phyloP scores from a whole-genome alignment of 257 asterid genomes.

The Lavandula angustifolia region DNA sequence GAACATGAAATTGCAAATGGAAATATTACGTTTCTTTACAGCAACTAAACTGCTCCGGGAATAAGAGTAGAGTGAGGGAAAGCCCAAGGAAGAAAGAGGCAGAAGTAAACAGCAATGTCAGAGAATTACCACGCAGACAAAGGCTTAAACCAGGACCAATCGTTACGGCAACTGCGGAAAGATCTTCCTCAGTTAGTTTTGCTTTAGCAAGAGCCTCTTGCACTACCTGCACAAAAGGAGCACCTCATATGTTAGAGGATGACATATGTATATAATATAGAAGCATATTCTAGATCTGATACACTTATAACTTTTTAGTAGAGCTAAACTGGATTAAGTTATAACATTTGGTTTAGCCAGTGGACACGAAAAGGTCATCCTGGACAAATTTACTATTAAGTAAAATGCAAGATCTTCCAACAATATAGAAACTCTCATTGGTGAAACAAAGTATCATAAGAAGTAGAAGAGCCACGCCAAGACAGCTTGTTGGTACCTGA shows the following conservation, averaged over 20 bases:
- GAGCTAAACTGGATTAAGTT: not conserved
- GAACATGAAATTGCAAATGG: not conserved
- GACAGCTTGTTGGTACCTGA: constrained; percentile 54
- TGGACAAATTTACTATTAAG: not conserved
- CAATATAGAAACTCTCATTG: not conserved
- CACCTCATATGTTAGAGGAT: constrained; percentile 20
- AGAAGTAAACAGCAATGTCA: not conserved
- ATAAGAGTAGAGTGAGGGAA: constrained; percentile 3
- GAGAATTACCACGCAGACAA: constrained; percentile 80
- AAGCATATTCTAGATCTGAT: not conserved
- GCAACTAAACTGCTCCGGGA: constrained; percentile 17
- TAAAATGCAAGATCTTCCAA: not conserved
- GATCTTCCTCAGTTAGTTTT: constrained; percentile 69
- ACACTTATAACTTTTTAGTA: not conserved
- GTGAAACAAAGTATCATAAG: constrained; percentile 13
- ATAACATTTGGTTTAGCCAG: not conserved
- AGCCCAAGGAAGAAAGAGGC: not conserved
- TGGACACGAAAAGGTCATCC: not conserved
- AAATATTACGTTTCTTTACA: not conserved
- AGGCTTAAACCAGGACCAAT: constrained; percentile 99
- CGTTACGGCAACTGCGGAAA: constrained; percentile 97
- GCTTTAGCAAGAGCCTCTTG: constrained; percentile 96
- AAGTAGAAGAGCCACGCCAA: constrained; percentile 3
- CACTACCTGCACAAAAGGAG: constrained; percentile 65
- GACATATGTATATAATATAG: not conserved